Base-by-base conservation (phyloP, 345 rosid genomes). In the Arabidopsis arenosa region DNA sequence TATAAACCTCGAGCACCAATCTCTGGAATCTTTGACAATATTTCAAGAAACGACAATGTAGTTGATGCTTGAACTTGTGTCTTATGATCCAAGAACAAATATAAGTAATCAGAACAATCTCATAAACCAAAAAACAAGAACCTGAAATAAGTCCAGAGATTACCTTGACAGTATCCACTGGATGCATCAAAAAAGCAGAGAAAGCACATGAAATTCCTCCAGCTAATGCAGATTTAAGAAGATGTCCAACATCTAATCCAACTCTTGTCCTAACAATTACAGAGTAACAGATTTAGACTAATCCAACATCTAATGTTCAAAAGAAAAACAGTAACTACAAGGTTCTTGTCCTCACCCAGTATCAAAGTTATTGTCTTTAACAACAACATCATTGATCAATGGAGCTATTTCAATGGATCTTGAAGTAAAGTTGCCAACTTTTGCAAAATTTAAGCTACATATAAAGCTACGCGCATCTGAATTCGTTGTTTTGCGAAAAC, bases 1-100 rank as follows among this genome's bases (percentile, higher is more conserved):
- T 94, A 94, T 70, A 94, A 80, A 66, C 96, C 95, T 17, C 70
- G 86, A 13, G 81, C 85, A 78, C 98, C 98, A 72, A 90, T 84
- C 82, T 91, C 84, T 4, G 98, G 98, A 79, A 94, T 85, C 86
- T 87, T 90, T 69, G 96, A 79, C 61, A 94, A 70, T 65, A 90
- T 82, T 69, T 90, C 92, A 2, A 90, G 88, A 77, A 94, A 90
- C 5, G 86, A 83, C 60, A 90, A 66, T 3, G 95, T 87, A 72
- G 74, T 66, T 40, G 98, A 94, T 66, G 98, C 98, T 79, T 94
- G 98, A 75, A 94, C 96, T 67, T 91, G 93, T 72, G 98, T 93
- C 98, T 93, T 72, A 39, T 44, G 10, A 79, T 49, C 60, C 58
- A 55, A 18, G 9, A 61, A 11, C 15, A 39, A 58, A 14, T 14